phyloP scores from a whole-genome alignment of 2,329 filamentous ascomycete species.

The Didymella arachidicola region DNA sequence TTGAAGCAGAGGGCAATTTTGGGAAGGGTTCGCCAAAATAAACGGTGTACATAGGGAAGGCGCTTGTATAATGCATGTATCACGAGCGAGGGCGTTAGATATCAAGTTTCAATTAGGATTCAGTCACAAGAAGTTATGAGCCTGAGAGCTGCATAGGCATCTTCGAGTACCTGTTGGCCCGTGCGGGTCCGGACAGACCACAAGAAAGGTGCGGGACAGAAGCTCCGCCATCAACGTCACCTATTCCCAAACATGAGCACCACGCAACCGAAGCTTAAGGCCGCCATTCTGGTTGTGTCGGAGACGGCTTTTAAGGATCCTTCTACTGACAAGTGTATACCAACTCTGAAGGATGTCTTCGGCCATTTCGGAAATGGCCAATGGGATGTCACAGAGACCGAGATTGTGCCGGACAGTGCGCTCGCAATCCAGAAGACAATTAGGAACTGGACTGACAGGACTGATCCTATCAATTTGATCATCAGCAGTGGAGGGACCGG shows the following conservation, averaged over 20 bases:
- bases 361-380: slow-evolving; percentile 68
- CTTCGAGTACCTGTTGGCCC: slow-evolving; percentile 22
- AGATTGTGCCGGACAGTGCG: slow-evolving; percentile 81
- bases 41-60: slow-evolving; percentile 44
- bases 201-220: slow-evolving; percentile 27
- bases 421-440: slow-evolving; percentile 78
- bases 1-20: slow-evolving; percentile 3
- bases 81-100: slow-evolving; percentile 44
- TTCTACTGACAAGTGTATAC: slow-evolving; percentile 76
- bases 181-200: slow-evolving; percentile 24
- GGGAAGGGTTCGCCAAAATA: slow-evolving; percentile 15
- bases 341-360: slow-evolving; percentile 73
- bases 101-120: slow-evolving; percentile 25
- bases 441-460: slow-evolving; percentile 74
- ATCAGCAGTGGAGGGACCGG: slow-evolving; percentile 93
- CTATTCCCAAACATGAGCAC: slow-evolving; percentile 38
- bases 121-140: slow-evolving; percentile 5
- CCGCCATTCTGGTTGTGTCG: slow-evolving; percentile 85
- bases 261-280: slow-evolving; percentile 63
- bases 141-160: slow-evolving; percentile 7
- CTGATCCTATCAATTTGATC: slow-evolving; percentile 72
- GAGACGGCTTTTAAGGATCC: slow-evolving; percentile 86
- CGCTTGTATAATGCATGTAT: slow-evolving; percentile 51
- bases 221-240: slow-evolving; percentile 30
- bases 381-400: slow-evolving; percentile 74